Conservation (phyloP, 306 rosid genomes). For the Alnus glutinosa region DNA sequence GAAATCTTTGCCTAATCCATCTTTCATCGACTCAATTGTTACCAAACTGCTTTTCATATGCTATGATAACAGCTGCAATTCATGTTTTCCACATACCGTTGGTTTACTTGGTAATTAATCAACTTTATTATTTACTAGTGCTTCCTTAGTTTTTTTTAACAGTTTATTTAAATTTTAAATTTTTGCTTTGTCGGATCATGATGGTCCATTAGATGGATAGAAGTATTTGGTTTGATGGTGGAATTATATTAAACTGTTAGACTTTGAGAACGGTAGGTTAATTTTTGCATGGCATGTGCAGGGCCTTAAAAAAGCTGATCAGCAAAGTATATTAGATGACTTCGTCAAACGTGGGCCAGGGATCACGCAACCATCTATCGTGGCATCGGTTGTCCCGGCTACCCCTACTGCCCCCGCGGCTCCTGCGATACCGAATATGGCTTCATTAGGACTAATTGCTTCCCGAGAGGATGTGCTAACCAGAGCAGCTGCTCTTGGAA, state of each 20-base stretch:
- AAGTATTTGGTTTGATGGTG: neutral
- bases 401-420: conserved; percentile 45
- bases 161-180: no score
- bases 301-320: conserved; percentile 93
- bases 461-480: conserved; percentile 89
- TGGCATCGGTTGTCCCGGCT: conserved; percentile 48
- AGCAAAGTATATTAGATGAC: conserved; percentile 88
- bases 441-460: conserved; percentile 56
- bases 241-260: neutral
- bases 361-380: conserved; percentile 65
- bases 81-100: neutral
- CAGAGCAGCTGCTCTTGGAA: conserved; percentile 97
- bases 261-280: neutral
- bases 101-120: neutral
- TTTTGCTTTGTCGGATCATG: neutral
- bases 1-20: neutral
- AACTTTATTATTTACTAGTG: neutral
- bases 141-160: neutral
- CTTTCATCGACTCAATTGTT: neutral
- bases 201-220: neutral
- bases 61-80: neutral
- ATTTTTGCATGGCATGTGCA: conserved; percentile 38
- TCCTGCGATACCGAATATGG: conserved; percentile 49
- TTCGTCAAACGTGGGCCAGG: conserved; percentile 92
- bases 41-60: neutral